Evolutionary conservation across 306 rosid genomes (phyloP).

Genomic region (Notholithocarpus densiflorus): DNA sequence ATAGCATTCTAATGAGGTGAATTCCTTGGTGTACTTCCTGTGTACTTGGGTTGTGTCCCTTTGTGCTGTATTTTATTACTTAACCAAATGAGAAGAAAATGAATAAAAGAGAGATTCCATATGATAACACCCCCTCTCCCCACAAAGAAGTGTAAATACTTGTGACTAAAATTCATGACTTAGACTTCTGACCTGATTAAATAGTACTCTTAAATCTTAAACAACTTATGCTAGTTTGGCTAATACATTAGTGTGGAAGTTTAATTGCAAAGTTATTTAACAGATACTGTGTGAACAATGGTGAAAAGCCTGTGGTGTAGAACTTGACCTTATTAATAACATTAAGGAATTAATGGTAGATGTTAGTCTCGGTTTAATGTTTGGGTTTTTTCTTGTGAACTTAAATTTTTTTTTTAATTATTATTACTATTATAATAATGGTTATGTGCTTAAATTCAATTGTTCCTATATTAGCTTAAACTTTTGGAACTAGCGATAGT

Average conservation of each 20-base stretch:
- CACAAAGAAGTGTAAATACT: too few relatives aligned
- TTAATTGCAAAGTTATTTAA: background rate
- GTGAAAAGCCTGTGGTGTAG: background rate
- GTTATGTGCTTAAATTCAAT: too few relatives aligned
- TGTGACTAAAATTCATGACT: too few relatives aligned
- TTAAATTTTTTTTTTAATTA: too few relatives aligned
- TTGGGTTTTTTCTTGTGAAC: background rate
- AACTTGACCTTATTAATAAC: background rate
- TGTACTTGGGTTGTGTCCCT: background rate
- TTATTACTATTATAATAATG: too few relatives aligned
- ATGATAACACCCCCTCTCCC: too few relatives aligned
- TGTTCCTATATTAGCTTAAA: too few relatives aligned
- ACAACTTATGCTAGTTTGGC: background rate
- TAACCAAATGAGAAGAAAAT: too few relatives aligned
- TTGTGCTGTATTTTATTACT: background rate
- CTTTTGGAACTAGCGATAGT: too few relatives aligned
- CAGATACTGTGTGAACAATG: background rate
- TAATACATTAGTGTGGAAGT: background rate
- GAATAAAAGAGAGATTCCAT: too few relatives aligned
- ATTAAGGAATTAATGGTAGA: background rate
- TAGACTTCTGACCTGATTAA: too few relatives aligned
- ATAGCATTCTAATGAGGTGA: background rate
- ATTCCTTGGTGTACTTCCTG: background rate
- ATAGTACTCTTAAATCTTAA: background rate
- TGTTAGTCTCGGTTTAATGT: background rate